Evolutionary conservation across 768 basidiomycete species (phyloP), one percentile per base, ranked within the genome.

Genomic region (Boletus rex-veris): DNA sequence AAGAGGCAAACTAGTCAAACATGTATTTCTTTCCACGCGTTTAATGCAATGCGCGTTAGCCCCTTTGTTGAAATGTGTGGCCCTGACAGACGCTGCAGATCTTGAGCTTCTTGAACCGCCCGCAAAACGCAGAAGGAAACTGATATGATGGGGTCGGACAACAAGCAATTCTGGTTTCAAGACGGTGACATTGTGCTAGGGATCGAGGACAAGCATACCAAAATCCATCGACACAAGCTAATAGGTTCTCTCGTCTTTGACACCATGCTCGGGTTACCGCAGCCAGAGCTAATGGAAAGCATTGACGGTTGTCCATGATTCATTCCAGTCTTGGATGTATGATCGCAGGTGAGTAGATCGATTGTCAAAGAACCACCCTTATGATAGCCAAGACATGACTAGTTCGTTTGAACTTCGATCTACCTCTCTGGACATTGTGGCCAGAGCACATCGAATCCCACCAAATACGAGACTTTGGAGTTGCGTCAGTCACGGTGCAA

Each of bases 181-280:
- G 72, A 73, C 50, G 74, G 75, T 10, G 70, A 75, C 50, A 63
- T 74, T 45, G 62, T 74, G 16, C 61, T 75, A 8, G 58, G 58
- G 2, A 36, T 64, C 10, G 63, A 66, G 46, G 19, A 53, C n/a
- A 56, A 54, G 19, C 49, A 55, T 12, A 58, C 71, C 56, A 71
- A 66, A 39, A 61, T 74, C 31, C 69, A 72, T 44, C 48, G 50
- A 8, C 30, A 21, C 36, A 54, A 54, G 33, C 41, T 71, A 15
- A 51, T 48, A 38, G 53, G 31, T 38, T 71, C 70, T 3, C 44
- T 57, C 3, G 57, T 74, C 11, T 75, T 74, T 31, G 62, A 63
- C 14, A 72, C 69, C 45, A 75, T 75, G 71, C 59, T 76, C n/a
- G 46, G 46, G 19, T 53, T 75, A 2, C 73, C 72, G 0, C 71